Conservation (phyloP, 306 rosid species). For the Quercus suber region DNA sequence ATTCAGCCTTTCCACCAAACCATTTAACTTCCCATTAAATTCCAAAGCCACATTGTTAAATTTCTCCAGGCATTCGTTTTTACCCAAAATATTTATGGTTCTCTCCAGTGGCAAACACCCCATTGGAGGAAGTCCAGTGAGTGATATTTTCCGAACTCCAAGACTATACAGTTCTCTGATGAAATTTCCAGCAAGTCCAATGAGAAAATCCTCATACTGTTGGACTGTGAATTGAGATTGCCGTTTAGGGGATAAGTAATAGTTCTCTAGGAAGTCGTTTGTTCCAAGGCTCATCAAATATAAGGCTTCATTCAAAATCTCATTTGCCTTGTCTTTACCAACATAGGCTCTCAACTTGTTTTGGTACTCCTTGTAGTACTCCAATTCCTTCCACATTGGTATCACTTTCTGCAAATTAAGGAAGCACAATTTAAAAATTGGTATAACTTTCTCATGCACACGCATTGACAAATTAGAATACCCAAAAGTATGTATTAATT, state of each 20-base stretch:
- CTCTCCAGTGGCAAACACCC: slow-evolving; percentile 87
- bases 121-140: slow-evolving; percentile 74
- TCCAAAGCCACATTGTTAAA: slow-evolving; percentile 39
- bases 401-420: slow-evolving; percentile 56
- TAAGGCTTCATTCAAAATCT: slow-evolving; percentile 37
- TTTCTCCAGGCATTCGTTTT: slow-evolving; percentile 28
- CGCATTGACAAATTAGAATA: background rate
- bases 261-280: slow-evolving; percentile 72
- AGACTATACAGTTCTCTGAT: slow-evolving; percentile 40
- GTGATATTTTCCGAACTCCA: slow-evolving; percentile 58
- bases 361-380: slow-evolving; percentile 64
- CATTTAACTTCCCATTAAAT: slow-evolving; percentile 38
- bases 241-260: slow-evolving; percentile 45
- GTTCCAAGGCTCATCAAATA: slow-evolving; percentile 70
- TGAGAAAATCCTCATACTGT: slow-evolving; percentile 49
- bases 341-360: slow-evolving; percentile 40
- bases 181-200: slow-evolving; percentile 41
- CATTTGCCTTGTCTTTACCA: slow-evolving; percentile 46
- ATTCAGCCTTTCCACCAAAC: slow-evolving; percentile 26
- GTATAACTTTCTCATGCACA: too few relatives aligned
- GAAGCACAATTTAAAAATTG: background rate
- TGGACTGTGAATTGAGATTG: slow-evolving; percentile 32
- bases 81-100: slow-evolving; percentile 32
- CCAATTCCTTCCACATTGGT: slow-evolving; percentile 76
- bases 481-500: too few relatives aligned